A percentile compares a stretch with the other conserved stretches of the same genome.
phyloP scores from a whole-genome alignment of 1,284 basidiomycete species.

The Anthracocystis walkeri region DNA sequence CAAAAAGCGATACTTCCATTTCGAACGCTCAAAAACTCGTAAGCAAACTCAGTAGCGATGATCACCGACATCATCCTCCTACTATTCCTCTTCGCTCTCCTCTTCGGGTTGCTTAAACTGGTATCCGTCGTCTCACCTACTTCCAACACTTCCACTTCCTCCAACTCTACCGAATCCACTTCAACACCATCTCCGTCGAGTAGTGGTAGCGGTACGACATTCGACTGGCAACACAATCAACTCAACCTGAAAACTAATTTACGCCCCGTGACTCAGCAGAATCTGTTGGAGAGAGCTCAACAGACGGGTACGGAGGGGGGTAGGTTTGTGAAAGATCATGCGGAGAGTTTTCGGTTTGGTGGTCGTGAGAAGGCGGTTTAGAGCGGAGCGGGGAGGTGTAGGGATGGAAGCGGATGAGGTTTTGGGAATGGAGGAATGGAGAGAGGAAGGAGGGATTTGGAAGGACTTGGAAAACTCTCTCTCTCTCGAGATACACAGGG shows the following conservation, averaged over 20 bases:
- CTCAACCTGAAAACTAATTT: slow-evolving; percentile 20
- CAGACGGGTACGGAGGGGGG: slow-evolving; percentile 3
- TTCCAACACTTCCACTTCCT: background rate
- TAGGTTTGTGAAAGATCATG: slow-evolving; percentile 13
- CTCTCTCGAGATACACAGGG: background rate
- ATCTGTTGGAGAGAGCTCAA: slow-evolving; percentile 11
- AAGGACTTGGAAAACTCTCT: too few relatives aligned
- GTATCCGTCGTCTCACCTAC: background rate
- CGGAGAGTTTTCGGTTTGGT: slow-evolving; percentile 20
- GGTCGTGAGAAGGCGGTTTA: slow-evolving; percentile 10
- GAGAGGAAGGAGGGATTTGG: too few relatives aligned
- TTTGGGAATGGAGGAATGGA: too few relatives aligned
- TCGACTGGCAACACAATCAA: slow-evolving; percentile 23
- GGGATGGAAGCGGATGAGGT: too few relatives aligned
- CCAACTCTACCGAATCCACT: background rate
- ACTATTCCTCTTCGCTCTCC: background rate
- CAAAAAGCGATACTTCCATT: too few relatives aligned
- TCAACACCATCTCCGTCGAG: background rate
- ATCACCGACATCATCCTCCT: slow-evolving; percentile 12
- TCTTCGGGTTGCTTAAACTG: slow-evolving; percentile 1
- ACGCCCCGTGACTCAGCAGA: slow-evolving; percentile 21
- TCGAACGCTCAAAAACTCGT: too few relatives aligned
- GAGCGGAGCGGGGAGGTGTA: background rate
- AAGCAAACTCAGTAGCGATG: too few relatives aligned
- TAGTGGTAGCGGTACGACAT: background rate